Base-by-base conservation (phyloP, 352 stramenopile genomes). In the Phytophthora cactorum region DNA sequence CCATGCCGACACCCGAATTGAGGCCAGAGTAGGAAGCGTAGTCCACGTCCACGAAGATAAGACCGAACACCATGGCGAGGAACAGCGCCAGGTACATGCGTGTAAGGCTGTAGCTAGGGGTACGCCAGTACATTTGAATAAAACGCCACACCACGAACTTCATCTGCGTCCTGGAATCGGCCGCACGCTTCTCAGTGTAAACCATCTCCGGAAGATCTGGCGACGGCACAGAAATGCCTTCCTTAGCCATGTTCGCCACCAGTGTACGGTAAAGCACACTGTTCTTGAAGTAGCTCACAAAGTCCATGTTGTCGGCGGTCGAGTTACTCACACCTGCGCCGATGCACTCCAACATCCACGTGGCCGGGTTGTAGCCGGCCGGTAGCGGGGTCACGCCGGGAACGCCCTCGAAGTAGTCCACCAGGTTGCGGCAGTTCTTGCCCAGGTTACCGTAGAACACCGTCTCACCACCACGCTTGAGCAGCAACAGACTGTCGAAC, bases 261-360 rank as follows among this genome's bases (percentile, higher is more conserved):
- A 56, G 17, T 17, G 50, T 12, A 11, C 50, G 50, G 50, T 56
- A 45, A 4, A 56, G 15, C 51, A 52, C 25, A 50, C 38, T 69
- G 41, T 70, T 74, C 5, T n/a, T 5, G 54, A 74, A 74, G 53
- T 27, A 70, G 10, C 49, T 22, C n/a, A 74, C 66, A 25, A 74
- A 74, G 73, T 78, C 44, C 8, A 17, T 59, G 10, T 38, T 43
- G 7, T 56, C 27, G 7, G 31, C 52, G 10, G 57, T 49, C 2
- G 22, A 5, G 49, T 52, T 75, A 17, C 54, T 36, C 15, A 71
- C 61, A 15, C 75, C 84, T 1, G 74, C 78, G 11, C 77, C 75
- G 25, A 85, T 84, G 17, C 71, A 75, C 32, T 85, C 78, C 2
- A 97, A 56, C 86, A 97, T 94, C 86, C 86, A 97, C 29, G 86